Percentiles rank a stretch among this genome's conserved stretches.
Conservation (phyloP, 1,284 basidiomycete species). For the Leccinum subfulvum region DNA sequence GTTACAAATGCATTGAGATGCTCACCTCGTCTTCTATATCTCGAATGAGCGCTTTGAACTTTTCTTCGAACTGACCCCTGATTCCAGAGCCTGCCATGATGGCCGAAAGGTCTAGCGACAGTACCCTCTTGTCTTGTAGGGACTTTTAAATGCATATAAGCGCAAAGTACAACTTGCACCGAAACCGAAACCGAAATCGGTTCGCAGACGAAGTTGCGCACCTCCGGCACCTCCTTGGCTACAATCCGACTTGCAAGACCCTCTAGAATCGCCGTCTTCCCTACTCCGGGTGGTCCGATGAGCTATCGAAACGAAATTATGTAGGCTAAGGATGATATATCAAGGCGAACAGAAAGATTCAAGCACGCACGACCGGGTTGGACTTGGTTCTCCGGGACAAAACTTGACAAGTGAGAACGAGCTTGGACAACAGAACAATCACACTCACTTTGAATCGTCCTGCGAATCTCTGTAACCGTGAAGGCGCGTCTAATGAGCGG, state of each 20-base stretch:
- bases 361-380: constrained; percentile 72
- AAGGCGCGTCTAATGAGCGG: not conserved
- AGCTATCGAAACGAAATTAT: constrained; percentile 41
- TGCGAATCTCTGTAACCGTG: constrained; percentile 67
- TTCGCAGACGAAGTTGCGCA: constrained; percentile 31
- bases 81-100: constrained; percentile 88
- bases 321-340: not conserved
- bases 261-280: constrained; percentile 92
- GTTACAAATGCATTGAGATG: not conserved
- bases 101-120: constrained; percentile 78
- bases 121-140: constrained; percentile 77
- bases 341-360: not conserved
- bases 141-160: constrained; percentile 46
- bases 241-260: constrained; percentile 88
- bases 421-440: not conserved
- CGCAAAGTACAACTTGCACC: not conserved
- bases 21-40: constrained; percentile 84
- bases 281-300: constrained; percentile 81
- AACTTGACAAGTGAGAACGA: constrained; percentile 40
- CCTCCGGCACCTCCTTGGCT: constrained; percentile 89
- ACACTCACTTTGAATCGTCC: constrained; percentile 82
- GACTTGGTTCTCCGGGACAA: constrained; percentile 81
- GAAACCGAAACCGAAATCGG: not conserved
- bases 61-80: constrained; percentile 89
- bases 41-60: constrained; percentile 82